phyloP scores from a whole-genome alignment of 140 eudicot genomes.

The Bidens hawaiensis region DNA sequence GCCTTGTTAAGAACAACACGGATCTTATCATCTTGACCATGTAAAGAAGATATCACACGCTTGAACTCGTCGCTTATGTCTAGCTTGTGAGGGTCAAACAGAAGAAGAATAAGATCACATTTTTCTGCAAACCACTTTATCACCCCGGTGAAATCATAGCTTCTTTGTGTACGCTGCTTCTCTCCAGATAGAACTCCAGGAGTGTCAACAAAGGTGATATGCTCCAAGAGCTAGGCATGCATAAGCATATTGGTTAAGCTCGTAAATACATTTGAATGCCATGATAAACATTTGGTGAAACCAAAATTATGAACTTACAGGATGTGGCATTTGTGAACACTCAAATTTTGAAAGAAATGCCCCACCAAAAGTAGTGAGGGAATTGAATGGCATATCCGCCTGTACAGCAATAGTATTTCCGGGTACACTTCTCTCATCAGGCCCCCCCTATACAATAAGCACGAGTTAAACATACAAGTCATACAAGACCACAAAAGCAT shows the following conservation, averaged over 20 bases:
- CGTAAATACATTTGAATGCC: neutral
- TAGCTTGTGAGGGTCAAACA: conserved; percentile 88
- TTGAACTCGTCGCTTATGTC: conserved; percentile 38
- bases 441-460: conserved; percentile 54
- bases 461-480: neutral
- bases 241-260: neutral
- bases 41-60: conserved; percentile 79
- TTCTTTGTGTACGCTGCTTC: conserved; percentile 84
- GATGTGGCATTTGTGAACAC: conserved; percentile 95
- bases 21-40: conserved; percentile 86
- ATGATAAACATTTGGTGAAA: neutral
- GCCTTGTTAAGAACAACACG: conserved; percentile 95
- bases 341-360: conserved; percentile 87
- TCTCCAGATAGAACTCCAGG: conserved; percentile 98
- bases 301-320: conserved; percentile 36
- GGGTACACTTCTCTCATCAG: conserved; percentile 94
- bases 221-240: conserved; percentile 58
- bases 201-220: conserved; percentile 83
- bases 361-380: conserved; percentile 80
- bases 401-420: conserved; percentile 95
- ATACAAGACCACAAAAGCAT: neutral
- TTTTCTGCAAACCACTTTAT: conserved; percentile 97
- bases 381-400: conserved; percentile 80
- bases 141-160: conserved; percentile 93
- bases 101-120: conserved; percentile 81